Conservation (phyloP, 768 basidiomycete genomes). For the Russula lepida region DNA sequence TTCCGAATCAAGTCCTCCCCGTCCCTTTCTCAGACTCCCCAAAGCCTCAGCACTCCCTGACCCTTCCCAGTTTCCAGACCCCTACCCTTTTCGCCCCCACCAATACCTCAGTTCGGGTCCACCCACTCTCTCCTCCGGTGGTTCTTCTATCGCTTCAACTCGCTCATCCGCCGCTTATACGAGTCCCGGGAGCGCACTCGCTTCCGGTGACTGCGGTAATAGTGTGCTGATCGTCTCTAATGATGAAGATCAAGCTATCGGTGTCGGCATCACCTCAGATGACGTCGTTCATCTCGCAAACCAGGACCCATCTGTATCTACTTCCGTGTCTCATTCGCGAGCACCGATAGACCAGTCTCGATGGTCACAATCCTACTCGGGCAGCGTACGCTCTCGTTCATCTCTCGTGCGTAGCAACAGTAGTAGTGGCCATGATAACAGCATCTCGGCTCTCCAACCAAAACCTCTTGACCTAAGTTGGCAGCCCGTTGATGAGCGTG, state of each 20-base stretch:
- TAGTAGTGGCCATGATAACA: slow-evolving; percentile 32
- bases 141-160: slow-evolving; percentile 62
- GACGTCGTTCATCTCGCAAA: slow-evolving; percentile 53
- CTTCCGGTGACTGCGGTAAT: slow-evolving; percentile 48
- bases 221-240: slow-evolving; percentile 59
- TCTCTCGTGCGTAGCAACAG: slow-evolving; percentile 51
- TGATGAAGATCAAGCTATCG: slow-evolving; percentile 46
- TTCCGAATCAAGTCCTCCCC: slow-evolving; percentile 29
- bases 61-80: slow-evolving; percentile 63
- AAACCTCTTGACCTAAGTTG: slow-evolving; percentile 69
- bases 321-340: slow-evolving; percentile 40
- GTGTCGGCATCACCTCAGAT: slow-evolving; percentile 58
- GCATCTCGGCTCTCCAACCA: slow-evolving; percentile 41
- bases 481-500: slow-evolving; percentile 65
- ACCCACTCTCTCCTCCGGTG: slow-evolving; percentile 60
- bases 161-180: slow-evolving; percentile 76
- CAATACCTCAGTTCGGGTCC: slow-evolving; percentile 36
- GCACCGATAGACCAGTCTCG: slow-evolving; percentile 53
- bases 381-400: slow-evolving; percentile 57
- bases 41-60: slow-evolving; percentile 46
- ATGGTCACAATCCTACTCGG: slow-evolving; percentile 68
- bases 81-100: slow-evolving; percentile 53
- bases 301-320: slow-evolving; percentile 39
- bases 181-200: slow-evolving; percentile 53
- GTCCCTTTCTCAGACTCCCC: slow-evolving; percentile 35